Evolutionary conservation across 164 flowering plant genomes (phyloP), one percentile per base, ranked within the genome.

Genomic region (Stephania cephalantha): DNA sequence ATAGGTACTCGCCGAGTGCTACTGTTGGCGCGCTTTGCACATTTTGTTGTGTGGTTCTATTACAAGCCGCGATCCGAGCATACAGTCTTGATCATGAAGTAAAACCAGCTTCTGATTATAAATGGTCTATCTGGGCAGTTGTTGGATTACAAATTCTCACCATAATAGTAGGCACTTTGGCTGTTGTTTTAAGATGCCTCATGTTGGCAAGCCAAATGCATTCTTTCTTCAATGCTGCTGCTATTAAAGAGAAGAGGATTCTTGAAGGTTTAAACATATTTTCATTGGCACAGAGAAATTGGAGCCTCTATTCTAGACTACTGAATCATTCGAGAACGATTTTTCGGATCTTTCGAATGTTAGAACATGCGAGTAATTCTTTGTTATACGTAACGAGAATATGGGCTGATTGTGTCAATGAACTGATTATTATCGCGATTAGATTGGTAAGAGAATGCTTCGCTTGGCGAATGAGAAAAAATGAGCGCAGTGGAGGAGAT

Each of bases 71-170:
- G 11, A 6, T 68, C 44, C 46, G 48, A 30, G 46, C 71, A 6
- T 35, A 9, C 18, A 7, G 4, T 12, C 15, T 35, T 35, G 71
- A 68, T 13, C 22, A 18, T 17, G 13, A 31, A 9, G n/a, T 9
- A 11, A 46, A 7, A 50, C 42, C 15, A 1, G 29, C n/a, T 20
- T 71, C 73, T 18, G 73, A 71, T 71, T 71, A 71, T 46, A 71
- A 71, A 50, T 71, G 58, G 73, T 71, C 73, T 4, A 71, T 71
- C 31, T 46, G 58, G 58, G 17, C 17, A 10, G 73, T 71, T 6
- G 18, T 71, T 46, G 61, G 15, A 11, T 22, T 29, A n/a, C 73
- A 71, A 9, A 18, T 71, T 71, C 29, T 71, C 61, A 71, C 73
- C 31, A 4, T 50, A n/a, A n/a, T 50, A 6, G 30, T 71, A 4